Base-by-base conservation (phyloP, 345 rosid genomes). In the Populus deltoides region DNA sequence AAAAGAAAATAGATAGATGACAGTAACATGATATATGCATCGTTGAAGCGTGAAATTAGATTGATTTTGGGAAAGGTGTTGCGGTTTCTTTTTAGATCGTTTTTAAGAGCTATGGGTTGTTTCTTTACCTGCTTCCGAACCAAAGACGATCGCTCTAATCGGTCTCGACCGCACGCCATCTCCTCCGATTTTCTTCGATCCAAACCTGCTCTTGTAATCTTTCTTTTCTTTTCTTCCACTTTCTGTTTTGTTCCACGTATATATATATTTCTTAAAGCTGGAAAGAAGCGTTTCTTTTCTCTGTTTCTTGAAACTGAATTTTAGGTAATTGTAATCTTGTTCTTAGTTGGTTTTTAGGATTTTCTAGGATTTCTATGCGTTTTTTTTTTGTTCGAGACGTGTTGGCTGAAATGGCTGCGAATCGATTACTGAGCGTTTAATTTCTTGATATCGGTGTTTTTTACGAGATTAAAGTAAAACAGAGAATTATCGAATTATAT, bases 51-150 rank as follows among this genome's bases (percentile, higher is more conserved):
- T 8, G 87, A 77, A 33, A 68, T 89, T 47, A 70, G 69, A 62
- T 71, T 55, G 10, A 22, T 83, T 75, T 80, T 81, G 72, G 86
- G 84, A 83, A 86, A 81, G 35, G 81, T 51, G 33, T 1, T 86
- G 72, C 78, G 87, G 20, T 85, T 75, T 57, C 55, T 87, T 22
- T 80, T 82, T 72, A 29, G 45, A 51, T 81, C 89, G 67, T 78
- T 88, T 6, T 84, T 85, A 16, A 20, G 61, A 20, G 88, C 88
- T 78, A 94, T 95, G 99, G 90, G 94, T 51, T 93, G 99, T 77
- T 90, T 95, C 81, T 80, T 94, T 39, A 84, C 81, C 13, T 94
- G 98, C 83, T 89, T 94, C 77, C 97, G 97, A 36, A 41, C 75
- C 76, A 85, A 84, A 75, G 88, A 86, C 76, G 87, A 83, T 66